Base-by-base conservation (phyloP, 202 grass and related monocot species). In the Schoenoplectus triqueter region DNA sequence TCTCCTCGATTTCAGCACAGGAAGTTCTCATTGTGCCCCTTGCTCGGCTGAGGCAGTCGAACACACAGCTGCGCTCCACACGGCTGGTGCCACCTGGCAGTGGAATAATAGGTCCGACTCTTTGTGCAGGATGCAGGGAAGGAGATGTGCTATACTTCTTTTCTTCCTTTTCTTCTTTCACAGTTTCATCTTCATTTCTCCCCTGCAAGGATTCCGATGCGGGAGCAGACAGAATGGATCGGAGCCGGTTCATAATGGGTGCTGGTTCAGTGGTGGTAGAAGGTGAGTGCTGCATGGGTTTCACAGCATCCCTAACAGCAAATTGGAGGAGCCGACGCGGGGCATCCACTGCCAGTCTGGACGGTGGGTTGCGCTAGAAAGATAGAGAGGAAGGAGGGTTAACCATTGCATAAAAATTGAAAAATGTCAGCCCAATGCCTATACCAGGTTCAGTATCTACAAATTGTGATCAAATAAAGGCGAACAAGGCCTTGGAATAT, bases 231-330 rank as follows among this genome's bases (percentile, higher is more conserved):
- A 98, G 88, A 45, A 95, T 89, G 65, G 95, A 98, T 18, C 90
- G 81, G 83, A 98, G 91, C 56, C 88, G 91, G 75, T 90, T 95
- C 55, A 82, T 82, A 89, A 82, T 83, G 82, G 89, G 85, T 82
- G 88, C 92, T 9, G 67, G 87, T 83, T 81, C 87, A 83, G 86
- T 47, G 50, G 40, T 85, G 69, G 83, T 18, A 64, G 89, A 85
- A 67, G 92, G 90, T 78, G 68, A 0, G 7, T 56, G 49, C 2
- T 4, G 73, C 50, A 88, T 49, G 77, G 89, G 86, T 86, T 73
- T 95, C 14, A 98, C 92, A 89, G 93, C 95, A 86, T 98, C 95
- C 62, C 95, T 91, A 80, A 98, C 95, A 84, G 95, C 95, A 86
- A 93, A 98, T 80, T 98, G 95, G 84, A 98, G 92, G 87, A 98